Conservation (phyloP, 176 grass and related monocot species). For the Pontederia crassipes region DNA sequence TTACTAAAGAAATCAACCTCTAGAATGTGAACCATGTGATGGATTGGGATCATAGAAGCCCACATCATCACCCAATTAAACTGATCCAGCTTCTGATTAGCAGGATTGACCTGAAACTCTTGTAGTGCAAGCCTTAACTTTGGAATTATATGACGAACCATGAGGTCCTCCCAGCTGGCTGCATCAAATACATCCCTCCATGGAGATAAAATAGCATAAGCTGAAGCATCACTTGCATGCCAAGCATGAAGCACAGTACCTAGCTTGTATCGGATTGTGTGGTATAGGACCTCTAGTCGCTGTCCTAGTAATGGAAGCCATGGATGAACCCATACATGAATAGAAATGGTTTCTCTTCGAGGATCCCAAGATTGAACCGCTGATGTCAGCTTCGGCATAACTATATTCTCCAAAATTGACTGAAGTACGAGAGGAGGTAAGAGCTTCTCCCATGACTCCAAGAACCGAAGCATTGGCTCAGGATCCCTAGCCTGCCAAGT, state of each 20-base stretch:
- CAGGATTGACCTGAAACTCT: constrained; percentile 69
- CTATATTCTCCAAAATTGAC: constrained; percentile 64
- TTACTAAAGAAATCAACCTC: constrained; percentile 85
- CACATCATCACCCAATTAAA: constrained; percentile 87
- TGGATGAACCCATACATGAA: constrained; percentile 75
- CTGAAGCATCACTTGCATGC: constrained; percentile 74
- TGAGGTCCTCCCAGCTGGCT: constrained; percentile 70
- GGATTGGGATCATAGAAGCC: constrained; percentile 57
- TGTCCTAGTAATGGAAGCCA: constrained; percentile 63
- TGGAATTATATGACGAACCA: constrained; percentile 61
- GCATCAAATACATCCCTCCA: constrained; percentile 83
- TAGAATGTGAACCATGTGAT: constrained; percentile 83
- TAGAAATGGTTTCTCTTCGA: constrained; percentile 48
- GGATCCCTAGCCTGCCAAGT: constrained; percentile 78
- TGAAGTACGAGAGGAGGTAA: constrained; percentile 52
- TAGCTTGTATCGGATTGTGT: constrained; percentile 72
- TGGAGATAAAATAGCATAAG: constrained; percentile 62
- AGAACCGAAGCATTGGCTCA: constrained; percentile 75
- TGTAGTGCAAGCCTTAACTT: constrained; percentile 59
- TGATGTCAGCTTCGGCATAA: constrained; percentile 73
- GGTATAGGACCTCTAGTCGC: constrained; percentile 51
- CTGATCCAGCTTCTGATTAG: constrained; percentile 64
- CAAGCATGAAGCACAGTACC: constrained; percentile 64
- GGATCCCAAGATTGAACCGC: constrained; percentile 83
- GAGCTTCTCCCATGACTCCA: constrained; percentile 55